Evolutionary conservation across 805 yeast genomes (phyloP).

Genomic region (Saturnispora silvae): DNA sequence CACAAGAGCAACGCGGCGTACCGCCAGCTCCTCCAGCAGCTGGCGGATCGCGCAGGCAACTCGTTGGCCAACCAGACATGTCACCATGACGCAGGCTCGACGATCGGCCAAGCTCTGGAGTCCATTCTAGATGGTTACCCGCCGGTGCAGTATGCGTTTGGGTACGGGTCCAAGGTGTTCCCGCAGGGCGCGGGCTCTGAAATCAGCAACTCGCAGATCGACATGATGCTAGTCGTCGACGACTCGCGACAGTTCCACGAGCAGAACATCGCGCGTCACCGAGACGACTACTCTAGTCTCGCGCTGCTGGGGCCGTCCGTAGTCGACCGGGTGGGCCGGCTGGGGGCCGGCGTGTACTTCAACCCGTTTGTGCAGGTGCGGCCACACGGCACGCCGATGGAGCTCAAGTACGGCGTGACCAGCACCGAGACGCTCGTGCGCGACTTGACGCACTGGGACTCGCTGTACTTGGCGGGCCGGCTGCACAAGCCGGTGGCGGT

Average conservation of each 20-base stretch:
- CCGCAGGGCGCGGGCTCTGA: conserved; percentile 46
- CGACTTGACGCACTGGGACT: conserved; percentile 78
- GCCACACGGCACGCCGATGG: conserved; percentile 25
- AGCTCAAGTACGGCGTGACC: conserved; percentile 80
- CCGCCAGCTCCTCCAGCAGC: too few relatives aligned
- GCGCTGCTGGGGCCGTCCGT: conserved; percentile 48
- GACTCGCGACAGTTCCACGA: conserved; percentile 71
- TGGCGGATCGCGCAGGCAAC: not conserved
- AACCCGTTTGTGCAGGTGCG: conserved; percentile 75
- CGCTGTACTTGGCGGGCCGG: conserved; percentile 84
- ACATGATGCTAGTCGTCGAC: conserved; percentile 73
- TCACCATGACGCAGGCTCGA: conserved; percentile 4
- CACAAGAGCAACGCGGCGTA: too few relatives aligned
- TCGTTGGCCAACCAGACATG: conserved; percentile 1
- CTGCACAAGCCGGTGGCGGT: conserved; percentile 88
- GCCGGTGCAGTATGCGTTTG: conserved; percentile 54
- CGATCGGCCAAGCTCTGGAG: not conserved
- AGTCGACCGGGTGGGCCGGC: conserved; percentile 47
- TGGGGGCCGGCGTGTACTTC: conserved; percentile 88
- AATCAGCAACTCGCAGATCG: conserved; percentile 53
- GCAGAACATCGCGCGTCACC: conserved; percentile 53
- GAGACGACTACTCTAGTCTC: conserved; percentile 68
- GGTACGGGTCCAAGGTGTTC: conserved; percentile 93
- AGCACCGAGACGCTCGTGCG: conserved; percentile 46
- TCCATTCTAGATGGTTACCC: not conserved